Percentiles rank a stretch among this genome's conserved stretches.
Conservation (phyloP, 2,329 filamentous ascomycete species). For the Dichotomopilus funicola region DNA sequence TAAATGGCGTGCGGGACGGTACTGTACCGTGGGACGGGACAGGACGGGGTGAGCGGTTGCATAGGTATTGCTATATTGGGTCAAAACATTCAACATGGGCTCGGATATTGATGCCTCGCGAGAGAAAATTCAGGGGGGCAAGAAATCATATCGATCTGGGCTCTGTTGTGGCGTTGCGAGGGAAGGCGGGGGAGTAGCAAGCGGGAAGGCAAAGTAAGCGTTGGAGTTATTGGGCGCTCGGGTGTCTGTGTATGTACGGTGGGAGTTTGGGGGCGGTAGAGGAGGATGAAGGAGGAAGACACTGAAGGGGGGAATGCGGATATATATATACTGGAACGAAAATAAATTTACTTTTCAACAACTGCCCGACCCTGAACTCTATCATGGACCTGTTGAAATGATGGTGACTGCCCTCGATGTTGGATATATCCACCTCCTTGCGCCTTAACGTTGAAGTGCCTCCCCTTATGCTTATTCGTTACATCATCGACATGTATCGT, state of each 20-base stretch:
- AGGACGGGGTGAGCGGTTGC: neutral
- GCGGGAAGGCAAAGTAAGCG: constrained; percentile 1
- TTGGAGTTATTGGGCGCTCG: constrained; percentile 9
- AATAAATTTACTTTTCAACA: constrained; percentile 17
- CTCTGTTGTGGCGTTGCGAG: neutral
- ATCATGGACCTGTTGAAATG: neutral
- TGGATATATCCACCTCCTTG: neutral
- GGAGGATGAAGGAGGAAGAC: neutral
- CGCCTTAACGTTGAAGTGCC: constrained; percentile 12
- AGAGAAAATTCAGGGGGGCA: too few species aligned
- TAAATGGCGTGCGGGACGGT: too few species aligned
- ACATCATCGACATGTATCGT: too few species aligned
- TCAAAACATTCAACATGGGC: constrained; percentile 24
- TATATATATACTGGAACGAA: neutral
- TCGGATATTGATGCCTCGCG: constrained; percentile 9
- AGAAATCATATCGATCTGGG: constrained; percentile 2
- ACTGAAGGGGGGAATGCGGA: neutral
- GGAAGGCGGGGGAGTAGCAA: too few species aligned
- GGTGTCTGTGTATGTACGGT: neutral
- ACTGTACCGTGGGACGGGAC: too few species aligned
- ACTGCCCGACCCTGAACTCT: neutral
- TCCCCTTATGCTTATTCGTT: neutral
- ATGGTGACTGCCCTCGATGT: neutral
- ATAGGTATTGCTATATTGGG: constrained; percentile 8
- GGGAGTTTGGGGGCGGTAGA: neutral